Conservation (phyloP, 305 asterid species). For the Fraxinus angustifolia region DNA sequence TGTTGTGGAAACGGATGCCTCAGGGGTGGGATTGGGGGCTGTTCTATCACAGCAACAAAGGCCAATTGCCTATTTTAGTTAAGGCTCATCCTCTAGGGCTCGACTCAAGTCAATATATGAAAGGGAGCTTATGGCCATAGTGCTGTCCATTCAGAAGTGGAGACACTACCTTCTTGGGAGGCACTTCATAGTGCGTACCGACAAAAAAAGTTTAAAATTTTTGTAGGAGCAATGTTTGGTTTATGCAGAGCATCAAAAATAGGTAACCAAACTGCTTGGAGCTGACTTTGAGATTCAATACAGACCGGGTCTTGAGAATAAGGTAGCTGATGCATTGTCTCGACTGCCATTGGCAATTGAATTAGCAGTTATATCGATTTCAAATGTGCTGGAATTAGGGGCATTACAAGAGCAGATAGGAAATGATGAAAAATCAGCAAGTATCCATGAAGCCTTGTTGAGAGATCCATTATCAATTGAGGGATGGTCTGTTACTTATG, state of each 20-base stretch:
- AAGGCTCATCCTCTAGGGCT: background rate
- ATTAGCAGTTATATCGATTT: background rate
- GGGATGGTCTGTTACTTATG: background rate
- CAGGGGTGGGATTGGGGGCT: background rate
- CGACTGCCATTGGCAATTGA: background rate
- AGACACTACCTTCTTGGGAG: background rate
- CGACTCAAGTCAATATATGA: background rate
- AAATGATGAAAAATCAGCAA: background rate
- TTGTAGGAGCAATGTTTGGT: too few species aligned
- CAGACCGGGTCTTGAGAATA: background rate
- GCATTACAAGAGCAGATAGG: background rate
- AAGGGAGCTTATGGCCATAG: background rate
- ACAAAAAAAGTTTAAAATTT: too few species aligned
- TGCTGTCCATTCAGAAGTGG: background rate
- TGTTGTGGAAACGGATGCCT: background rate
- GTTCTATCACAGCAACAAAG: background rate
- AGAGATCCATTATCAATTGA: background rate
- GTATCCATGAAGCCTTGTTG: background rate
- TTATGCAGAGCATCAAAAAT: too few species aligned
- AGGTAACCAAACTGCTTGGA: too few species aligned
- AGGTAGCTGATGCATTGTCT: background rate
- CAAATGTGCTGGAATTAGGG: background rate
- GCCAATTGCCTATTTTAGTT: background rate
- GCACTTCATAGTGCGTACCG: background rate
- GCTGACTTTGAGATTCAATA: too few species aligned